Conservation (phyloP, 1,139 yeast genomes). For the Nadsonia starkeyi-henricii region DNA sequence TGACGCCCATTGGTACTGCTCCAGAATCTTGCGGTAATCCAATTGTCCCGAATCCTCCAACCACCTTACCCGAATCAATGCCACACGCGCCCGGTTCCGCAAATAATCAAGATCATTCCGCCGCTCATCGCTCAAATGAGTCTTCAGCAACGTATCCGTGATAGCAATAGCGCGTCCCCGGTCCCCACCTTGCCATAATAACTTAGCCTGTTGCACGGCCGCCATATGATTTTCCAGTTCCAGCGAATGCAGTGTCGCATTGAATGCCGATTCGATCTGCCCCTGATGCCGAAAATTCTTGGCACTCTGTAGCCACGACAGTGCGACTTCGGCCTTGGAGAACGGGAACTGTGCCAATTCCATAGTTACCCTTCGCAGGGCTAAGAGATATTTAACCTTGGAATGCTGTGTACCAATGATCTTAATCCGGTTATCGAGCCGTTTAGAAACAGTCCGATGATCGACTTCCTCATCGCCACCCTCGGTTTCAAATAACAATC, state of each 20-base stretch:
- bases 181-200: slow-evolving; percentile 85
- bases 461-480: slow-evolving; percentile 11
- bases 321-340: slow-evolving; percentile 30
- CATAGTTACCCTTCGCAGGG: slow-evolving; percentile 34
- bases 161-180: slow-evolving; percentile 72
- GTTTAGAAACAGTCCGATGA: slow-evolving; percentile 14
- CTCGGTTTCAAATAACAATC: slow-evolving; percentile 14
- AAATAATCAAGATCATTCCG: slow-evolving; percentile 43
- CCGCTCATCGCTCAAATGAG: slow-evolving; percentile 8
- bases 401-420: slow-evolving; percentile 24
- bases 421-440: slow-evolving; percentile 21
- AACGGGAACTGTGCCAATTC: slow-evolving; percentile 27
- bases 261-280: slow-evolving; percentile 61
- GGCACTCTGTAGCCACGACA: slow-evolving; percentile 48
- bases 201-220: slow-evolving; percentile 66
- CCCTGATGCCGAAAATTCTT: slow-evolving; percentile 54
- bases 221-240: slow-evolving; percentile 36
- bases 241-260: slow-evolving; percentile 57
- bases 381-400: slow-evolving; percentile 24
- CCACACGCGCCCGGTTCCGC: slow-evolving; percentile 74
- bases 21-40: slow-evolving; percentile 57
- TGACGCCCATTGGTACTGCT: slow-evolving; percentile 51
- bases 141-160: slow-evolving; percentile 33
- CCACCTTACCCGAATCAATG: neutral
- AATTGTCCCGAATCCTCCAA: slow-evolving; percentile 70